Evolutionary conservation across 2,329 filamentous ascomycete species (phyloP).

Genomic region (Arthrobotrys pseudoclavata): DNA sequence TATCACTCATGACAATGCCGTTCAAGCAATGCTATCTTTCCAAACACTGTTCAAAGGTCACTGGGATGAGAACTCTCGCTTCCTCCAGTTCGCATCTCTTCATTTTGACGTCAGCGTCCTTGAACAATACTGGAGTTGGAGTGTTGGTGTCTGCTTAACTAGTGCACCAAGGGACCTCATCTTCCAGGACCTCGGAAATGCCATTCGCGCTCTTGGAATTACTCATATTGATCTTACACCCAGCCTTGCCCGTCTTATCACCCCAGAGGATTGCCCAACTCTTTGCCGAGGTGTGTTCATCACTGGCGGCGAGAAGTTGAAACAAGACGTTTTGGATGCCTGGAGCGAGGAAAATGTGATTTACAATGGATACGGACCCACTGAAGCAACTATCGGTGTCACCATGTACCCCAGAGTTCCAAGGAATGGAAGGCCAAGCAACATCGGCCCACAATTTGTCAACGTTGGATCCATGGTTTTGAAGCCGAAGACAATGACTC

Average conservation of each 20-base stretch:
- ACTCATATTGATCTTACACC: slow-evolving; percentile 94
- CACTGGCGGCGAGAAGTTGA: slow-evolving; percentile 88
- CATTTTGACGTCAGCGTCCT: slow-evolving; percentile 95
- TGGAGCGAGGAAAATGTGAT: slow-evolving; percentile 87
- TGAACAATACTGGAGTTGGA: slow-evolving; percentile 97
- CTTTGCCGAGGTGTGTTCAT: slow-evolving; percentile 89
- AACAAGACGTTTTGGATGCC: slow-evolving; percentile 86
- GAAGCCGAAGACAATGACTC: slow-evolving; percentile 75
- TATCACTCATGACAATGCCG: slow-evolving; percentile 87
- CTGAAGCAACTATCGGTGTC: slow-evolving; percentile 91
- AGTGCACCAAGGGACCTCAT: slow-evolving; percentile 86
- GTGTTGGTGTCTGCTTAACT: slow-evolving; percentile 85
- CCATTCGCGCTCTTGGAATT: slow-evolving; percentile 79
- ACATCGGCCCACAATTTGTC: slow-evolving; percentile 87
- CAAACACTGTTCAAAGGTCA: slow-evolving; percentile 80
- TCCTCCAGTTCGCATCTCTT: slow-evolving; percentile 93
- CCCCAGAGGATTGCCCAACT: slow-evolving; percentile 83
- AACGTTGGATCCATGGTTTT: slow-evolving; percentile 90
- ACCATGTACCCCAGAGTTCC: slow-evolving; percentile 90
- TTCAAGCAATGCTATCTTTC: slow-evolving; percentile 91
- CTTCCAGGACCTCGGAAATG: slow-evolving; percentile 82
- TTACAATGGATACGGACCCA: slow-evolving; percentile 91
- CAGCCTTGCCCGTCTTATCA: slow-evolving; percentile 82
- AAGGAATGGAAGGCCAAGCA: slow-evolving; percentile 81
- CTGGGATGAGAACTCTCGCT: slow-evolving; percentile 80